Conservation (phyloP, 495 filamentous ascomycete genomes). For the Podospora comata region DNA sequence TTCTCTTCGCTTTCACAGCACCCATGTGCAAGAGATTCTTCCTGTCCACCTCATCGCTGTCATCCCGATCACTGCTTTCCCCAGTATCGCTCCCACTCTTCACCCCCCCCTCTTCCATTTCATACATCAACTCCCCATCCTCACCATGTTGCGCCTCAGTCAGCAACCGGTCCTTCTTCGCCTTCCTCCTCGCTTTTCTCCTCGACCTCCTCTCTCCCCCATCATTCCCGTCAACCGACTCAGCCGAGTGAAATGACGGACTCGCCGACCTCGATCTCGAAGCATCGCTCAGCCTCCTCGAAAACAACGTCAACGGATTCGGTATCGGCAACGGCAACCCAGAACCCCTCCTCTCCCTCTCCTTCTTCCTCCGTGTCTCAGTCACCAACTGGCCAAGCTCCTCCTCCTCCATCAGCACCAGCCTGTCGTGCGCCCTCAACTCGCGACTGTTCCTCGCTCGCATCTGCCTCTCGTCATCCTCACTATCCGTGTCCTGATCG, state of each 20-base stretch:
- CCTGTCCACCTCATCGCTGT: slow-evolving; percentile 53
- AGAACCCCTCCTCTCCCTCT: slow-evolving; percentile 49
- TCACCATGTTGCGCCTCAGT: slow-evolving; percentile 54
- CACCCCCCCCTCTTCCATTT: slow-evolving; percentile 79
- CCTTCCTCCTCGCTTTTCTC: slow-evolving; percentile 43
- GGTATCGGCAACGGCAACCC: slow-evolving; percentile 46
- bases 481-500: slow-evolving; percentile 73
- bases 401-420: slow-evolving; percentile 84
- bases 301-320: slow-evolving; percentile 42
- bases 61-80: slow-evolving; percentile 53
- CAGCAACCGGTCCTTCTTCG: slow-evolving; percentile 48
- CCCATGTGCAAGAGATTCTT: slow-evolving; percentile 42
- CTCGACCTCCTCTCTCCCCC: slow-evolving; percentile 51
- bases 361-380: slow-evolving; percentile 45
- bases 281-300: slow-evolving; percentile 34
- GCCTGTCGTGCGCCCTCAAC: slow-evolving; percentile 64
- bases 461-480: slow-evolving; percentile 66
- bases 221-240: slow-evolving; percentile 14
- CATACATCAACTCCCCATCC: slow-evolving; percentile 76
- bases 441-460: slow-evolving; percentile 67
- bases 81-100: slow-evolving; percentile 59
- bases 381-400: slow-evolving; percentile 76
- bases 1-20: slow-evolving; percentile 43
- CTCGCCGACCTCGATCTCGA: slow-evolving; percentile 32
- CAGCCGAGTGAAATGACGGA: slow-evolving; percentile 27